Base-by-base conservation (phyloP, 1,284 basidiomycete species). In the Nidula niveotomentosa region DNA sequence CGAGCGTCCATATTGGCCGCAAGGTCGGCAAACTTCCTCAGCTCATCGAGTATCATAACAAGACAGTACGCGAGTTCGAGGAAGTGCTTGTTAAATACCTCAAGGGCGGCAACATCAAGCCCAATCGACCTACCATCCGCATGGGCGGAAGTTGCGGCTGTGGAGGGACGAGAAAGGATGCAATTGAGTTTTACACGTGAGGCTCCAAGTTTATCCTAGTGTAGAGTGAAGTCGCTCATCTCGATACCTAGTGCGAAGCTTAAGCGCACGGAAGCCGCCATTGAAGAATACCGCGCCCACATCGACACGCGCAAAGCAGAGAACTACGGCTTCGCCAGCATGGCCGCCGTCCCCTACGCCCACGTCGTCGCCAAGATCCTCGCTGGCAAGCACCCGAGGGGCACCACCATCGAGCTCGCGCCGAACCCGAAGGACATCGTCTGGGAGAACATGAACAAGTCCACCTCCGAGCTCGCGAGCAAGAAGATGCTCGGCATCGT, bases 241-340 rank as follows among this genome's bases (percentile, higher is more conserved):
- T 23, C 2, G 23, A 23, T 3, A 23, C 48, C 52, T 52, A 91
- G 88, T 44, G 79, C 79, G 36, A 91, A 88, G 66, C 77, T 92
- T 13, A 84, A 86, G 67, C 85, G 88, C 43, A 91, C 86, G 17
- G 94, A 88, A 72, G 83, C 77, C 55, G 81, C 88, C 5, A 91
- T 98, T 51, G 91, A 96, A 58, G 81, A 87, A 52, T 88, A 89
- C 64, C 86, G 93, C 23, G 71, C 74, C 23, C 81, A 89, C 59
- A 89, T 93, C 56, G 86, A 92, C 65, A 80, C 78, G 13, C 80
- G 86, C 57, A 90, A 90, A 68, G 81, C 93, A 1, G 93, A 96
- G 72, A 92, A 85, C 67, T 96, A 95, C 69, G 95, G 93, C 12
- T 96, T 96, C 68, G 93, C 94, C 2, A 94, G 93, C 18, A 91